Conservation (phyloP, 257 asterid species). For the Primulina tabacum region DNA sequence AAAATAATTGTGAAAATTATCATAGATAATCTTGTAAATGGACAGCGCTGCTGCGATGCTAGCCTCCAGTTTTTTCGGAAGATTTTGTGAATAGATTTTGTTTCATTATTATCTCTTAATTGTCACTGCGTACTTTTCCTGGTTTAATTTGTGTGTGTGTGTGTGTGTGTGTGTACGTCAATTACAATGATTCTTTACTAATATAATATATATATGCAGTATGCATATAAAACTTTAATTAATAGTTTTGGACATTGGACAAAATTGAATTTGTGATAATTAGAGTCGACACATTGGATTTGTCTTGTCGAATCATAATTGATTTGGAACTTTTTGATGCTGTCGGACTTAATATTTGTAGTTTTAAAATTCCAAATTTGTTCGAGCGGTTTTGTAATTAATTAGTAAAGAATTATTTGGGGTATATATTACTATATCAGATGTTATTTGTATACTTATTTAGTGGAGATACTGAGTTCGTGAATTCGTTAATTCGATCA, state of each 20-base stretch:
- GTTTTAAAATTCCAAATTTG: no score
- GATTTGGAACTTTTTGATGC: no score
- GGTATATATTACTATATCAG: not conserved
- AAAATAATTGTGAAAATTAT: not conserved
- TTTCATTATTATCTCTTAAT: not conserved
- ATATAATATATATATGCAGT: no score
- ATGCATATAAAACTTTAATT: no score
- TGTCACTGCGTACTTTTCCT: not conserved
- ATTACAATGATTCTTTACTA: no score
- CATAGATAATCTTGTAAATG: not conserved
- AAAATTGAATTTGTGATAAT: no score
- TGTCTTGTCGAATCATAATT: not conserved
- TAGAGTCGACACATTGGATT: not conserved
- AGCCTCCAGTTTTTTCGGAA: conserved; percentile 25
- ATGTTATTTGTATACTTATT: not conserved
- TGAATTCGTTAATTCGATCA: no score
- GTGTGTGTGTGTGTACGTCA: no score
- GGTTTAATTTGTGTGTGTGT: no score
- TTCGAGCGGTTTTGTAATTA: not conserved
- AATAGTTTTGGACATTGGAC: not conserved
- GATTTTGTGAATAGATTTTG: conserved; percentile 34
- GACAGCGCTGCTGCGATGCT: conserved; percentile 33
- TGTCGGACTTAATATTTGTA: no score
- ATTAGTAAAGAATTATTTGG: not conserved
- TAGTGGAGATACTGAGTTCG: not conserved